Percentiles rank a stretch among this genome's conserved stretches.
These are phyloP conservation scores for Hirschioporus abietinus DNA, from an alignment of 768 basidiomycete species.

Conservation along the genomic window DNA sequence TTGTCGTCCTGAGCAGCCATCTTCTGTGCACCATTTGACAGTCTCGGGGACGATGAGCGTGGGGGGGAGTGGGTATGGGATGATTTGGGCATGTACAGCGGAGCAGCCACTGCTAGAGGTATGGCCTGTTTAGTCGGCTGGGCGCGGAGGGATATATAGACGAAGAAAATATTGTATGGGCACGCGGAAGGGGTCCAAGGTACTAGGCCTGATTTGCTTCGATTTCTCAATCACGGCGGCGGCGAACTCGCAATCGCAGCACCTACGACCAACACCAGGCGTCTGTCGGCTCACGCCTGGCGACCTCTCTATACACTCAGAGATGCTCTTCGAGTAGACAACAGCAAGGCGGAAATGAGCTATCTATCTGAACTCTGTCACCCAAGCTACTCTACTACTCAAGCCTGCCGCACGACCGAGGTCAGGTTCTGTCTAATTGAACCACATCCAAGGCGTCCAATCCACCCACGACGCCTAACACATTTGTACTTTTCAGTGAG, in stretches of 20 bases:
- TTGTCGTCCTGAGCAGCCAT: slow-evolving; percentile 33
- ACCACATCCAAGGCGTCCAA: background rate
- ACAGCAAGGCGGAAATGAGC: background rate
- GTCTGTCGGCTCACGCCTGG: background rate
- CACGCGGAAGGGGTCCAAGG: slow-evolving; percentile 49
- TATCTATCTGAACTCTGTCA: slow-evolving; percentile 1
- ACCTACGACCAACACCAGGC: background rate
- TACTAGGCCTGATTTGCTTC: slow-evolving; percentile 29
- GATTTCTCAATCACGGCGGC: background rate
- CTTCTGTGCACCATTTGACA: slow-evolving; percentile 28
- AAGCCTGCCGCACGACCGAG: background rate
- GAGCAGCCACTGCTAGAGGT: slow-evolving; percentile 10
- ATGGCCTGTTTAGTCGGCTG: slow-evolving; percentile 10
- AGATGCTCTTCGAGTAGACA: background rate
- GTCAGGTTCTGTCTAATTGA: background rate
- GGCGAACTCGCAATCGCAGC: background rate
- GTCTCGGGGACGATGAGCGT: slow-evolving; percentile 18
- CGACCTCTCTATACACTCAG: background rate
- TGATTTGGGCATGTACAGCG: slow-evolving; percentile 10
- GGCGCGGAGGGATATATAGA: slow-evolving; percentile 39
- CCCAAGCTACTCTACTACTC: background rate
- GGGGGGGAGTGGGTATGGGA: slow-evolving; percentile 20
- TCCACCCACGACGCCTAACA: background rate
- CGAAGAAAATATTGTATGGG: slow-evolving; percentile 25
- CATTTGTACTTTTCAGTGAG: background rate